phyloP scores from a whole-genome alignment of 257 asterid genomes.

The Capsicum pubescens region DNA sequence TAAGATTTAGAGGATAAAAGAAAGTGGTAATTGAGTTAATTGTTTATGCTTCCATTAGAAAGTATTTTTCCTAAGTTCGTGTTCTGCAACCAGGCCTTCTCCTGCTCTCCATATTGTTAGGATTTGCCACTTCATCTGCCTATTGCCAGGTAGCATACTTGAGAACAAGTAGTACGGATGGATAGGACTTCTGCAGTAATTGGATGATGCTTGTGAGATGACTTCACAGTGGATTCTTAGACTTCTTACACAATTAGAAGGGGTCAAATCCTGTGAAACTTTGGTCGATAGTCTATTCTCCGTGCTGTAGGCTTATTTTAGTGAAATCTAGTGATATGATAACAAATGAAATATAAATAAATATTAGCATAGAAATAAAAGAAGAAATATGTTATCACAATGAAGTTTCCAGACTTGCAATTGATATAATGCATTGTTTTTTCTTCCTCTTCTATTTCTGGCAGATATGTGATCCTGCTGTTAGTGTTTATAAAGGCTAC shows the following conservation, averaged over 20 bases:
- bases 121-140: neutral
- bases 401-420: constrained; percentile 18
- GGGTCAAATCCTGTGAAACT: constrained; percentile 6
- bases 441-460: constrained; percentile 36
- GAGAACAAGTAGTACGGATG: neutral
- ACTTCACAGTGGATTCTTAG: neutral
- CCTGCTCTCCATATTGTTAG: neutral
- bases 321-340: constrained; percentile 6
- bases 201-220: constrained; percentile 11
- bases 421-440: constrained; percentile 31
- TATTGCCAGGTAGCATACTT: neutral
- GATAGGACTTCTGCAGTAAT: neutral
- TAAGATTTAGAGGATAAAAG: neutral
- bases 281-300: neutral
- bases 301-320: neutral
- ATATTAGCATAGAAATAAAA: neutral
- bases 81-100: neutral
- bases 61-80: neutral
- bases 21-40: neutral
- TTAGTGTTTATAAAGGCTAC: constrained; percentile 84
- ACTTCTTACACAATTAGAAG: constrained; percentile 6
- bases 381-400: neutral
- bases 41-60: constrained; percentile 18
- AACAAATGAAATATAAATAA: neutral
- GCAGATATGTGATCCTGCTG: constrained; percentile 95